Conservation (phyloP, 2,329 filamentous ascomycete species). For the Xenosphaeropsis pyriputrescens region DNA sequence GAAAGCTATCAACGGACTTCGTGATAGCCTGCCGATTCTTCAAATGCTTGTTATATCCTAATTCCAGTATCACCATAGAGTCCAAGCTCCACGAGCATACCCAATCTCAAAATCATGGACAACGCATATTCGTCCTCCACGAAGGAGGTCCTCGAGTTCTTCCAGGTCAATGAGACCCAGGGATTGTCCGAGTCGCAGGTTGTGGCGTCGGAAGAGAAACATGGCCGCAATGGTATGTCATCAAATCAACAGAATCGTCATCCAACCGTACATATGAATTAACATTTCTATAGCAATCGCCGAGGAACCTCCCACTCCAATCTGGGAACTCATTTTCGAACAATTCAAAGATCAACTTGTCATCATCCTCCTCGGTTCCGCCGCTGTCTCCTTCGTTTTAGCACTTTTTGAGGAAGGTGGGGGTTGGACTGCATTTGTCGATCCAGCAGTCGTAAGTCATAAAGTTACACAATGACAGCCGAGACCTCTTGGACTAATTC, state of each 20-base stretch:
- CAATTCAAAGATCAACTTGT: slow-evolving; percentile 99
- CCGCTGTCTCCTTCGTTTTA: slow-evolving; percentile 82
- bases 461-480: not conserved
- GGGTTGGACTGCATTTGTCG: slow-evolving; percentile 94
- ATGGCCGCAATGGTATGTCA: slow-evolving; percentile 52
- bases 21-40: too few relatives aligned
- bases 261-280: slow-evolving; percentile 3
- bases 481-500: not conserved
- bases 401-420: slow-evolving; percentile 87
- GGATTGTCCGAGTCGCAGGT: slow-evolving; percentile 49
- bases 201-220: slow-evolving; percentile 34
- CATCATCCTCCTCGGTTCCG: slow-evolving; percentile 83
- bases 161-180: slow-evolving; percentile 36
- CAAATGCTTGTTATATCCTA: not conserved
- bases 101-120: slow-evolving; percentile 32
- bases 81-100: not conserved
- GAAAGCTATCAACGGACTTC: too few relatives aligned
- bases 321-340: slow-evolving; percentile 94
- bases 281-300: slow-evolving; percentile 38
- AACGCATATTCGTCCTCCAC: slow-evolving; percentile 44
- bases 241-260: not conserved
- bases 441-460: slow-evolving; percentile 73
- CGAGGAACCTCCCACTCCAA: slow-evolving; percentile 87
- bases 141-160: slow-evolving; percentile 41
- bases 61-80: slow-evolving; percentile 1